Conservation (phyloP, 108 stramenopile species). For the Cyclotella distinguenda region DNA sequence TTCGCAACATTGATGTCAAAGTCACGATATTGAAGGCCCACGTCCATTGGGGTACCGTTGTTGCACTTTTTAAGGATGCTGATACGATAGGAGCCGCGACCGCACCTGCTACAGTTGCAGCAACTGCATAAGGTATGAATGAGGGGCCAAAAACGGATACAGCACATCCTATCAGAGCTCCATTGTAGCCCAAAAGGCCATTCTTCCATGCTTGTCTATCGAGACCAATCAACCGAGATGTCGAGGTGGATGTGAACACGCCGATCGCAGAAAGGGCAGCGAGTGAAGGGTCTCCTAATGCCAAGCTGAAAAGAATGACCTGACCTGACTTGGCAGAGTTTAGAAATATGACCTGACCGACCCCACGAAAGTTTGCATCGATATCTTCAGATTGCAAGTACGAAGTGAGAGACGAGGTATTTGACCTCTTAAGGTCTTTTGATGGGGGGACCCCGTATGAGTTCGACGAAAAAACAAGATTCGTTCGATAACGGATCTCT, state of each 20-base stretch:
- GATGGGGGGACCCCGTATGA: not conserved
- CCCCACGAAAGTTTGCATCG: slow-evolving; percentile 44
- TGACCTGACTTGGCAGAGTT: slow-evolving; percentile 56
- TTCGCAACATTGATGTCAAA: slow-evolving; percentile 57
- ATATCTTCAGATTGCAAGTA: slow-evolving; percentile 3
- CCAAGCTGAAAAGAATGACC: slow-evolving; percentile 59
- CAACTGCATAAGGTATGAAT: slow-evolving; percentile 29
- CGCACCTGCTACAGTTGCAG: slow-evolving; percentile 51
- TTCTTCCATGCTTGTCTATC: slow-evolving; percentile 43
- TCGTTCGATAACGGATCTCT: not conserved
- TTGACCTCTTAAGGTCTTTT: not conserved
- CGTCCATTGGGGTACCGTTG: slow-evolving; percentile 74
- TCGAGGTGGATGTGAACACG: slow-evolving; percentile 49
- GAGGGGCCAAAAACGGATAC: slow-evolving; percentile 64
- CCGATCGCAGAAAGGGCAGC: slow-evolving; percentile 57
- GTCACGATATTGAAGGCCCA: slow-evolving; percentile 77
- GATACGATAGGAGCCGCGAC: slow-evolving; percentile 63
- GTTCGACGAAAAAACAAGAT: slow-evolving; percentile 1
- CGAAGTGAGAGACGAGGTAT: not conserved
- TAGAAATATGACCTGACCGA: slow-evolving; percentile 84
- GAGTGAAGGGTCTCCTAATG: slow-evolving; percentile 68
- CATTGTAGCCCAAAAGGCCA: slow-evolving; percentile 80
- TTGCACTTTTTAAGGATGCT: slow-evolving; percentile 50
- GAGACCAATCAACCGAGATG: slow-evolving; percentile 46
- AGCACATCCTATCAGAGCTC: slow-evolving; percentile 81